Evolutionary conservation across 768 basidiomycete species (phyloP).

Genomic region (Pleurotus tuoliensis): DNA sequence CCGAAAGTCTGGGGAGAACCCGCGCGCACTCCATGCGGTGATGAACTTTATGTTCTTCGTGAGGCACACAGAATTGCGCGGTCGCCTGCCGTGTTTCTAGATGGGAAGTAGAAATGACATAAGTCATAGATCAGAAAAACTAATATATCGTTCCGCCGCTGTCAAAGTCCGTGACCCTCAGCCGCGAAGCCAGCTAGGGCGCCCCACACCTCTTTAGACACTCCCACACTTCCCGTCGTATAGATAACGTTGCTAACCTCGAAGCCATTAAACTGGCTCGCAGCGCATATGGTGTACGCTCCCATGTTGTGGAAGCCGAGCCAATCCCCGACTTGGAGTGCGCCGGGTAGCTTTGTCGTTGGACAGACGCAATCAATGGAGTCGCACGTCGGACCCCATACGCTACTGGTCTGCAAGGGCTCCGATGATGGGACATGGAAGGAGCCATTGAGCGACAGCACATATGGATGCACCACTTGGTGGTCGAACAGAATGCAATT

Average conservation of each 20-base stretch:
- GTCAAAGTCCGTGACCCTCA: constrained; percentile 33
- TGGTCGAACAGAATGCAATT: constrained; percentile 98
- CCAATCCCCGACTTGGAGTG: constrained; percentile 92
- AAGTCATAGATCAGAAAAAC: constrained; percentile 7
- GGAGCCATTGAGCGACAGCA: constrained; percentile 65
- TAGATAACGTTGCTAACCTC: constrained; percentile 77
- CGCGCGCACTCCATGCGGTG: constrained; percentile 18
- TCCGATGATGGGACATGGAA: constrained; percentile 46
- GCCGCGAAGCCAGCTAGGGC: constrained; percentile 47
- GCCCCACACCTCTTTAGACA: constrained; percentile 43
- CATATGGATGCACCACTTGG: constrained; percentile 83
- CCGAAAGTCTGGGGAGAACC: constrained; percentile 20
- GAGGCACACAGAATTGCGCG: constrained; percentile 6
- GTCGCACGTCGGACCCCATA: constrained; percentile 99
- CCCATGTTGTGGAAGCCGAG: constrained; percentile 98
- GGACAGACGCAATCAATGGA: constrained; percentile 90
- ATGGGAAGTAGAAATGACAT: constrained; percentile 1
- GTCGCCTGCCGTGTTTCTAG: constrained; percentile 1
- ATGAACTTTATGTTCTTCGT: constrained; percentile 18
- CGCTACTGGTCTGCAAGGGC: constrained; percentile 52
- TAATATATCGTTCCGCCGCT: constrained; percentile 9
- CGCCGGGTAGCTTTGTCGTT: constrained; percentile 55
- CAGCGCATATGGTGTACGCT: constrained; percentile 97
- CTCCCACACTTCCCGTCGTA: constrained; percentile 58
- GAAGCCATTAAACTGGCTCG: constrained; percentile 94